Percentiles rank a stretch among this genome's conserved stretches.
Evolutionary conservation across 208 protist species (phyloP).

Genomic region (Histomonas meleagridis): DNA sequence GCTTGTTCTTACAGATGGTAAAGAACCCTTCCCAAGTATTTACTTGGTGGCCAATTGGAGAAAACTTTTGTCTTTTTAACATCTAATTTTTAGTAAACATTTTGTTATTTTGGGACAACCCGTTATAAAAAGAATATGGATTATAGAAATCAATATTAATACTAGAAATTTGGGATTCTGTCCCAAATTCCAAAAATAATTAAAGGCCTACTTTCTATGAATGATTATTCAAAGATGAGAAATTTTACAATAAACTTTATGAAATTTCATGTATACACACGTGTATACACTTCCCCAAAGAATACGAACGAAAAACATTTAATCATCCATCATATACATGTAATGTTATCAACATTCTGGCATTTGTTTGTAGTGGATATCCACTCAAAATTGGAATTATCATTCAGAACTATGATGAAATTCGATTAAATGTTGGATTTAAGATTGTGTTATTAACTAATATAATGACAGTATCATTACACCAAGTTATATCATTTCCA

Average conservation of each 20-base stretch:
- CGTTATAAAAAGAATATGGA: too few species aligned
- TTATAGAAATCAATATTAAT: too few species aligned
- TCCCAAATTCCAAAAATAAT: too few species aligned
- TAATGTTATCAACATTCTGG: conserved; percentile 45
- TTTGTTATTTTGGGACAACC: too few species aligned
- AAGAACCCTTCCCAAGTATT: too few species aligned
- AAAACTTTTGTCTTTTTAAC: too few species aligned
- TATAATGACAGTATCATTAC: conserved; percentile 9
- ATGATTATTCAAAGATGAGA: too few species aligned
- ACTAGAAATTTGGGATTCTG: too few species aligned
- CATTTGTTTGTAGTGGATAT: conserved; percentile 42
- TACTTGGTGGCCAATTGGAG: too few species aligned
- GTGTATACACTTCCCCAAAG: conserved; percentile 35
- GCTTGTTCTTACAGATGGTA: too few species aligned
- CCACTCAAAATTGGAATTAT: conserved; percentile 53
- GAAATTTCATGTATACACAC: background rate
- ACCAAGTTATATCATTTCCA: background rate
- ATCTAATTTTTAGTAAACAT: too few species aligned
- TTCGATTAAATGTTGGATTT: conserved; percentile 44
- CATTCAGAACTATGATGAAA: conserved; percentile 53
- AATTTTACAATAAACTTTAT: conserved; percentile 38
- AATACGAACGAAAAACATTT: conserved; percentile 45
- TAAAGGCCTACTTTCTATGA: too few species aligned
- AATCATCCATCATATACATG: conserved; percentile 45
- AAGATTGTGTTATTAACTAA: conserved; percentile 50